Evolutionary conservation across 805 yeast species (phyloP), one percentile per base, ranked within the genome.

Genomic region (Priceomyces medius): DNA sequence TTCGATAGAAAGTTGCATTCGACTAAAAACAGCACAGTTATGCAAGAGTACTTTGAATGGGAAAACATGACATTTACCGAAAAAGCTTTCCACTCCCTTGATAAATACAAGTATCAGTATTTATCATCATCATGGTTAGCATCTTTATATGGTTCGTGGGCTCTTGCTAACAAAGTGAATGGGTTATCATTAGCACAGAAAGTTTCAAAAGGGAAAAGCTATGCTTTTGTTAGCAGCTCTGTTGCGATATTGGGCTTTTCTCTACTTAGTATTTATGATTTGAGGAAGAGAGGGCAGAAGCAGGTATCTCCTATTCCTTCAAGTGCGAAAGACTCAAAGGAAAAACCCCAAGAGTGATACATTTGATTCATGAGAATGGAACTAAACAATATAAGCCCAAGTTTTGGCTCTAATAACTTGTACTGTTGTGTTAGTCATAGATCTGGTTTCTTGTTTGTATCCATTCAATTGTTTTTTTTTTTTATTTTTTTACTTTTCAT

Each of bases 161-260:
- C 65, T 35, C 54, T 68, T 34, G 88, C 85, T 39, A 81, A 85
- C 66, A 77, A 75, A 51, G 96, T 88, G 60, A 82, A 80, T 48
- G 68, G 81, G 58, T 76, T 88, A 83, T 77, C 87, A 41, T 76
- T 73, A 48, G 66, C 93, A 4, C 95, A 88, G 66, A 88, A 85
- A 61, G 79, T 85, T 37, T 93, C 85, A 24, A 90, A 84, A 59
- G 95, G 95, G 23, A 81, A 95, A 77, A 87, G 87, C 85, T 87
- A 87, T 58, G 95, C 95, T 8, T 95, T 88, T 63, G 86, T 84
- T 49, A 64, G 85, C 41, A 85, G 95, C 1, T 89, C 88, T 40
- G 14, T 26, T 12, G 29, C 29, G 7, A 12, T 26, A 10, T n/a
- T 26, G 10, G 14, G 12, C 29, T 26, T 26, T 14, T 8, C 29